Evolutionary conservation across 2,329 filamentous ascomycete species (phyloP), one percentile per base, ranked within the genome.

Genomic region (Penicillium sclerotigenum): DNA sequence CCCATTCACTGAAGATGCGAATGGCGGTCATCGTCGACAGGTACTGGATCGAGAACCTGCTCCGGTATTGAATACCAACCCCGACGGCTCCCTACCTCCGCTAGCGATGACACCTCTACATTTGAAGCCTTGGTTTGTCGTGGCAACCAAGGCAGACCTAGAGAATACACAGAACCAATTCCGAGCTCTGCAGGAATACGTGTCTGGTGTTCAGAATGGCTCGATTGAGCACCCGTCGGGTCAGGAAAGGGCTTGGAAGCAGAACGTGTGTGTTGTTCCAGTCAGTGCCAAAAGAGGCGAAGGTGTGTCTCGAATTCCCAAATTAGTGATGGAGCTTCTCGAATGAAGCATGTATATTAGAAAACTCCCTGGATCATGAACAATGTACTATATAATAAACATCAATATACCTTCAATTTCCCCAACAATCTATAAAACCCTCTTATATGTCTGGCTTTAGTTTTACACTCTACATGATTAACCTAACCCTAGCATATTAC

Each of bases 101-200:
- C 72, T 82, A 33, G 73, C 74, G 24, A 75, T 83, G 11, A 80
- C 89, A n/a, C 85, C 88, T 38, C 95, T 97, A 62, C 89, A 89
- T n/a, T 84, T 84, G 33, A 99, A 99, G 77, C 92, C 94, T 0
- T 99, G 94, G 94, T 94, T 96, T 67, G 92, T 97, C 5, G 86
- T 97, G 41, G 93, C 90, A 1, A 97, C 92, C 20, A 97, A 97
- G 75, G 92, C 90, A 0, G 93, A 97, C 71, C 72, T 96, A 52
- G 84, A 87, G 4, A 83, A 82, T 3, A 96, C 94, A 2, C 83
- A 91, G 71, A 82, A 85, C 24, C 95, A 94, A 69, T 99, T 90
- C 71, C 75, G 73, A 34, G 74, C 77, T 49, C 77, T 99, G 63
- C 85, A 86, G 62, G 75, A 76, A 9, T 96, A 97, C 73, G 75